Percentiles rank a stretch among this genome's conserved stretches.
Conservation (phyloP, 805 yeast species). For the Peterozyma xylosa region DNA sequence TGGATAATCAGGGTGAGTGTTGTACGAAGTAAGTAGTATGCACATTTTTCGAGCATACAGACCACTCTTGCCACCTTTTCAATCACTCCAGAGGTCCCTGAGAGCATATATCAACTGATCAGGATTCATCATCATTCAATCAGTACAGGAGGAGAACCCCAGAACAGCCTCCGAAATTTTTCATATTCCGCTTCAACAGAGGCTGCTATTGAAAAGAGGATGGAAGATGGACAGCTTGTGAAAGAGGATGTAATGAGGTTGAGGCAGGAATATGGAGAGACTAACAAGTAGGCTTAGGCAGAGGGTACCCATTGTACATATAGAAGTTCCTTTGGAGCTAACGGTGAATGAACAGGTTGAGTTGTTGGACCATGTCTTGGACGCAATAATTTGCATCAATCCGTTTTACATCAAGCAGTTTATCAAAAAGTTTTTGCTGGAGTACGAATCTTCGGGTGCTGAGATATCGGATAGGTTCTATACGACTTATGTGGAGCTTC, state of each 20-base stretch:
- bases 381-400: constrained; percentile 27
- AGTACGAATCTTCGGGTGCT: constrained; percentile 20
- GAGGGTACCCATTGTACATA: constrained; percentile 17
- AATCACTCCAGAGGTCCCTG: no score
- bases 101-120: no score
- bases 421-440: constrained; percentile 31
- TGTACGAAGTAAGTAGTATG: constrained; percentile 66
- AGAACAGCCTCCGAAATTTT: no score
- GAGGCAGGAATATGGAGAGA: constrained; percentile 12
- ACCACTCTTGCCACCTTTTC: no score
- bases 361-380: constrained; percentile 14
- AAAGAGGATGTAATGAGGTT: no score
- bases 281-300: constrained; percentile 19
- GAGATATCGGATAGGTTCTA: constrained; percentile 35
- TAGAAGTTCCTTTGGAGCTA: constrained; percentile 6
- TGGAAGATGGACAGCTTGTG: no score
- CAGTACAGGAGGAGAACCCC: no score
- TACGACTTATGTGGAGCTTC: constrained; percentile 28
- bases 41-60: constrained; percentile 1
- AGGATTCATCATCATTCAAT: no score
- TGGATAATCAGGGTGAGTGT: constrained; percentile 66
- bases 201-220: no score
- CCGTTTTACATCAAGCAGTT: constrained; percentile 43
- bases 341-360: constrained; percentile 15
- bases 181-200: no score